Conservation (phyloP, 345 rosid genomes). For the Lagerstroemia speciosa region DNA sequence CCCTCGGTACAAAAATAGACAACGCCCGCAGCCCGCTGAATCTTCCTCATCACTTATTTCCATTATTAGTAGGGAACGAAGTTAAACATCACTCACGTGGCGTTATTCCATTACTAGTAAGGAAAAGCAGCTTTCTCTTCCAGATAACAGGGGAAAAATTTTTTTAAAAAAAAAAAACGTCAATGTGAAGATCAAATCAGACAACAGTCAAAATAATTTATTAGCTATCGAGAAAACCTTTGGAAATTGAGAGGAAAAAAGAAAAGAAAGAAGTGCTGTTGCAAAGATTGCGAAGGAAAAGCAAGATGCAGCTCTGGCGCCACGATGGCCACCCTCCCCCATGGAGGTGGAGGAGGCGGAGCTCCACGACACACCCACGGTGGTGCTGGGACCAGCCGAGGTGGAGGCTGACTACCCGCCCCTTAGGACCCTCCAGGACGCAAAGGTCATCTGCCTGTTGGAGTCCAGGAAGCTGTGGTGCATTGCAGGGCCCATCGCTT, state of each 20-base stretch:
- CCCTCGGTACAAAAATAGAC: no score
- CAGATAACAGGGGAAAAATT: no score
- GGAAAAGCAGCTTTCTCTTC: no score
- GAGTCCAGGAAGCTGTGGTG: slow-evolving; percentile 69
- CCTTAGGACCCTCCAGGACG: slow-evolving; percentile 32
- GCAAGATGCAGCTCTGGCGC: slow-evolving; percentile 3
- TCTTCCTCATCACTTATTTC: no score
- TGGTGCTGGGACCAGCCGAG: slow-evolving; percentile 27
- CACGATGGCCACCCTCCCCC: neutral
- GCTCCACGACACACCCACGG: slow-evolving; percentile 54
- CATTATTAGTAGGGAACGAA: no score
- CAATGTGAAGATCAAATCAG: neutral
- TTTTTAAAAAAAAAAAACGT: neutral
- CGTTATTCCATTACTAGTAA: no score
- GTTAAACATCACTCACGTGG: no score
- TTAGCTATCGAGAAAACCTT: neutral
- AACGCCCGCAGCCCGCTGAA: no score
- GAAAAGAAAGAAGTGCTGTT: neutral
- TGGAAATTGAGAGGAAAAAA: neutral
- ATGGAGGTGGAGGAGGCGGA: slow-evolving; percentile 25
- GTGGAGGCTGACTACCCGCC: slow-evolving; percentile 55
- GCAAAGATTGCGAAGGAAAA: slow-evolving; percentile 1
- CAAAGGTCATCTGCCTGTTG: slow-evolving; percentile 28
- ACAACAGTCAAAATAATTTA: neutral
- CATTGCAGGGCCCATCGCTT: slow-evolving; percentile 85